Conservation (phyloP, 2,329 filamentous ascomycete genomes). For the Talaromyces sp. region DNA sequence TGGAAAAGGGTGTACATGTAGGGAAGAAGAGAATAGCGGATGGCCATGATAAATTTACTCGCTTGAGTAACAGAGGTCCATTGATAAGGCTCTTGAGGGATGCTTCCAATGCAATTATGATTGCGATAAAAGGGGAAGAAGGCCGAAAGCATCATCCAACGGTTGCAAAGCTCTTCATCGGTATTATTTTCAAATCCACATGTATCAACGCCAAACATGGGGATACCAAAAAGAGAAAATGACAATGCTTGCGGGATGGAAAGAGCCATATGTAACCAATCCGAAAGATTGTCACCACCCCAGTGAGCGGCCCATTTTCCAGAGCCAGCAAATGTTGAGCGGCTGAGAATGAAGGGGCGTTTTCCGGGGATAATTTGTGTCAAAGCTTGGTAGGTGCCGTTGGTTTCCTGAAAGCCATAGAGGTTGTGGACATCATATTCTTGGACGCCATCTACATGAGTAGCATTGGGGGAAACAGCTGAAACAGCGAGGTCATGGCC, state of each 20-base stretch:
- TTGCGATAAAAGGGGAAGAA: slow-evolving; percentile 78
- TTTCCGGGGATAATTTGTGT: slow-evolving; percentile 58
- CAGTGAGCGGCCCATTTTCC: slow-evolving; percentile 75
- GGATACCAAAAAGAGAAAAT: slow-evolving; percentile 68
- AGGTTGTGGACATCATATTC: slow-evolving; percentile 85
- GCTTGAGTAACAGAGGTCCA: slow-evolving; percentile 63
- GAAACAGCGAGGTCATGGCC: slow-evolving; percentile 64
- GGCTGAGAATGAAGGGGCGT: slow-evolving; percentile 77
- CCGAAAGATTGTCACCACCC: slow-evolving; percentile 69
- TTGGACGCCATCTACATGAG: slow-evolving; percentile 62
- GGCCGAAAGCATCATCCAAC: slow-evolving; percentile 67
- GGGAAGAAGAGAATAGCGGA: slow-evolving; percentile 65
- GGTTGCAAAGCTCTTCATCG: slow-evolving; percentile 63
- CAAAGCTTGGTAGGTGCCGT: slow-evolving; percentile 69
- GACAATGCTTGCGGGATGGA: slow-evolving; percentile 71
- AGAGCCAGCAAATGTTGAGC: slow-evolving; percentile 74
- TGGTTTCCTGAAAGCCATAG: slow-evolving; percentile 68
- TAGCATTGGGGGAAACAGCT: slow-evolving; percentile 70
- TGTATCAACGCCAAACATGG: slow-evolving; percentile 68
- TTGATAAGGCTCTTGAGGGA: slow-evolving; percentile 63
- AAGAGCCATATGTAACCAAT: slow-evolving; percentile 68
- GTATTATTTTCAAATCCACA: slow-evolving; percentile 65
- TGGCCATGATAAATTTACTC: slow-evolving; percentile 58
- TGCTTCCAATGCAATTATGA: slow-evolving; percentile 60
- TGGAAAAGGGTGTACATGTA: slow-evolving; percentile 74